Conservation (phyloP, 108 stramenopile species). For the Skeletonema marinoi region DNA sequence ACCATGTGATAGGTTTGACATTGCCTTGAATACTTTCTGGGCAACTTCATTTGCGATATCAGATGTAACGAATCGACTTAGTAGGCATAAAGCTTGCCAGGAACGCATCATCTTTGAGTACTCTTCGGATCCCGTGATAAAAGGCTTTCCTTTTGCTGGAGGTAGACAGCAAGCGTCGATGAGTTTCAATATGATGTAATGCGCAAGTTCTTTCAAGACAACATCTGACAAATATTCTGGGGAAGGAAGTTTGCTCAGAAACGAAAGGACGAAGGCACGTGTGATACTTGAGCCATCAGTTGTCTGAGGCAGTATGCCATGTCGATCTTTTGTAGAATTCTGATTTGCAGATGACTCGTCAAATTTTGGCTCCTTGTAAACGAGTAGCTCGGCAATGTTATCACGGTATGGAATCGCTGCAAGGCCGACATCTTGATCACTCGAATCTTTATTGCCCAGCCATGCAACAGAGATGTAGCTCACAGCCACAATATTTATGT, state of each 20-base stretch:
- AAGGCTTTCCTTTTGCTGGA: slow-evolving; percentile 38
- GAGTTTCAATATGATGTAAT: slow-evolving; percentile 60
- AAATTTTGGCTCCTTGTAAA: slow-evolving; percentile 74
- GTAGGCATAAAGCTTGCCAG: slow-evolving; percentile 84
- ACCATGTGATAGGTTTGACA: slow-evolving; percentile 68
- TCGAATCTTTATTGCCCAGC: slow-evolving; percentile 47
- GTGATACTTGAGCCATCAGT: slow-evolving; percentile 64
- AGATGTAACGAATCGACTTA: slow-evolving; percentile 69
- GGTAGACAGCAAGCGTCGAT: slow-evolving; percentile 55
- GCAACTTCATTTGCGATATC: slow-evolving; percentile 66
- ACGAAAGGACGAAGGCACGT: slow-evolving; percentile 70
- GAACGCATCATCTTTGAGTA: slow-evolving; percentile 73
- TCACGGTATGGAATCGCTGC: slow-evolving; percentile 75
- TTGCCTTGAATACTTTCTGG: slow-evolving; percentile 47
- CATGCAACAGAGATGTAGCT: slow-evolving; percentile 67
- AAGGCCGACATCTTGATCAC: slow-evolving; percentile 41
- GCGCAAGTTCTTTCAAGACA: slow-evolving; percentile 64
- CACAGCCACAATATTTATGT: slow-evolving; percentile 59
- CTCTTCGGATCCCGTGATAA: slow-evolving; percentile 71
- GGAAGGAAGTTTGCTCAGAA: slow-evolving; percentile 69
- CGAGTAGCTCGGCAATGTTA: slow-evolving; percentile 70
- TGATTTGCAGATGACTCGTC: slow-evolving; percentile 66
- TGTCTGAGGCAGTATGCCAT: slow-evolving; percentile 22
- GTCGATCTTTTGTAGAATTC: slow-evolving; percentile 16
- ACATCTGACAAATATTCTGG: slow-evolving; percentile 37